A percentile compares a stretch with the other conserved stretches of the same genome.
These are phyloP conservation scores for Kwoniella sp. DNA, from an alignment of 768 basidiomycete genomes.

Conservation along the genomic window DNA sequence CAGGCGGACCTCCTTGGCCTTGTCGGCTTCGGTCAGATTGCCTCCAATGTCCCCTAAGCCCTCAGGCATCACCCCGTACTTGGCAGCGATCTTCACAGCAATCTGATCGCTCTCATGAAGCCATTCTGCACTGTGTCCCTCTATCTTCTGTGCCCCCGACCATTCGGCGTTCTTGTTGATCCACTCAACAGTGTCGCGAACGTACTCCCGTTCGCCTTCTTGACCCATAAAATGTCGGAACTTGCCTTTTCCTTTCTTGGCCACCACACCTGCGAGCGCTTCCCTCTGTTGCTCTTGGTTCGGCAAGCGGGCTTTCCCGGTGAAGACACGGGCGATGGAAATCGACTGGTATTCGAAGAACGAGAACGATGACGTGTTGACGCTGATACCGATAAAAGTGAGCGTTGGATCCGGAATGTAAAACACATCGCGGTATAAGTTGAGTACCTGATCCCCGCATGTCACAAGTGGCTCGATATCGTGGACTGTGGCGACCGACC, in stretches of 20 bases:
- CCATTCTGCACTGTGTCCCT: constrained; percentile 30
- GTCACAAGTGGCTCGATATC: constrained; percentile 51
- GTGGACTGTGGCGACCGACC: constrained; percentile 1
- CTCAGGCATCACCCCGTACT: neutral
- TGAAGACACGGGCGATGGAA: constrained; percentile 39
- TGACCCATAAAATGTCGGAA: constrained; percentile 35
- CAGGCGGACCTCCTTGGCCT: neutral
- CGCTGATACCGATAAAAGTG: constrained; percentile 52
- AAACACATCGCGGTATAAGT: constrained; percentile 58
- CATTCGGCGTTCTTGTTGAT: constrained; percentile 37
- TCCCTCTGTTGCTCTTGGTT: constrained; percentile 12
- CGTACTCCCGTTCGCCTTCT: constrained; percentile 31
- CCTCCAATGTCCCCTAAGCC: neutral
- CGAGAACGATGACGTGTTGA: constrained; percentile 42
- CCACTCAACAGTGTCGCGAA: constrained; percentile 40
- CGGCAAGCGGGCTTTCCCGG: constrained; percentile 27
- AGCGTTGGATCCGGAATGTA: constrained; percentile 62
- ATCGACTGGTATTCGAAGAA: constrained; percentile 46
- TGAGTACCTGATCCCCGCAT: constrained; percentile 59
- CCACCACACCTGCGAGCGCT: constrained; percentile 14
- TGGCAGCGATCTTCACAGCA: constrained; percentile 4
- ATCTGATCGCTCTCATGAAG: constrained; percentile 17
- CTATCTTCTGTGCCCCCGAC: constrained; percentile 26
- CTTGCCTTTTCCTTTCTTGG: constrained; percentile 28
- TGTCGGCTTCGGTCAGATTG: neutral